Base-by-base conservation (phyloP, 1,284 basidiomycete genomes). In the Ustanciosporium gigantosporum region DNA sequence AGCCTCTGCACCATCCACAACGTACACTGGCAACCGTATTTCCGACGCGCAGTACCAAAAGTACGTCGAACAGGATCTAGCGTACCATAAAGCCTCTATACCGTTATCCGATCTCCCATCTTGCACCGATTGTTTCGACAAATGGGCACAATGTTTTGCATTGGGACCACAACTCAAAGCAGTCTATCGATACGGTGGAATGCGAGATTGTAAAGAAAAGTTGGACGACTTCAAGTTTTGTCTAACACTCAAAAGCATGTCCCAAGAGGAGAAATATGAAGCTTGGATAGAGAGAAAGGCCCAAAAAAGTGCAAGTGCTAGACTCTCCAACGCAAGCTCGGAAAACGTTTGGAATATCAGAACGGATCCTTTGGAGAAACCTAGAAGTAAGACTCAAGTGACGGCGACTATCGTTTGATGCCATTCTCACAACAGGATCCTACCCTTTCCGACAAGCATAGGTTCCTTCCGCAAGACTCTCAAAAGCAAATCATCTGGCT, bases 211-310 rank as follows among this genome's bases (percentile, higher is more conserved):
- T 78, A 82, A 81, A 0, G 82, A 83, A 43, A 92, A 94, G 76
- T 83, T 88, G 71, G 87, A 91, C 62, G 92, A 95, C 70, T 94
- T 94, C 83, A 96, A 96, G 80, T 95, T 90, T 80, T 98, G 94
- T 80, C 81, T 96, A 81, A 88, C 86, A 50, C 81, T 88, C 60
- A 93, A 92, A 77, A 83, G 84, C 20, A 81, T 89, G 78, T 83
- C 87, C 39, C 84, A 85, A 9, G 90, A 93, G 46, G 84, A 87
- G 70, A 85, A 85, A 71, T 83, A 88, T 21, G 84, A 89, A 44
- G 84, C 84, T 7, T 98, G 91, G 91, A 86, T 97, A 46, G 82
- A 82, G 36, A 82, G 89, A 20, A 83, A 88, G 36, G 93, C 93
- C 0, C 90, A 95, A 75, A 91, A 88, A 88, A 93, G 90, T 89